These are phyloP conservation scores for Cryphonectria japonica DNA, from an alignment of 2,329 filamentous ascomycete species.

Conservation along the genomic window DNA sequence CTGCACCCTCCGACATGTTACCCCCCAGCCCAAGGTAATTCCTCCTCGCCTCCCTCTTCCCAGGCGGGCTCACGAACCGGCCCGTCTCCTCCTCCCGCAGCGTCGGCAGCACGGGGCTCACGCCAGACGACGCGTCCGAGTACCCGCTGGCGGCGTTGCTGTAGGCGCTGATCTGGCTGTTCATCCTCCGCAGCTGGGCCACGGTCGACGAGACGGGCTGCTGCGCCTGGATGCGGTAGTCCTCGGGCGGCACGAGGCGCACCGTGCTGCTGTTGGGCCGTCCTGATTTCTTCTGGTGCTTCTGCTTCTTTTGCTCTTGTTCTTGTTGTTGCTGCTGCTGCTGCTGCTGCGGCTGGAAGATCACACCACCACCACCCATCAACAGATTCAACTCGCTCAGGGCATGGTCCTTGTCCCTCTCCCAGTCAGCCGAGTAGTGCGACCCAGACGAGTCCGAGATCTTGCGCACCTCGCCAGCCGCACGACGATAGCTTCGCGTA, in stretches of 20 bases:
- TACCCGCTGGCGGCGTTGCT: constrained; percentile 46
- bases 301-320: not conserved
- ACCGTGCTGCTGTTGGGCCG: constrained; percentile 18
- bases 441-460: constrained; percentile 23
- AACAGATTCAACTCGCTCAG: constrained; percentile 23
- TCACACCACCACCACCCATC: not conserved
- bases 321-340: not conserved
- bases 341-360: not conserved
- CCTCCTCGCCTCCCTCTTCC: constrained; percentile 39
- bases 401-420: constrained; percentile 22
- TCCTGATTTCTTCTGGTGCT: not conserved
- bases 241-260: constrained; percentile 20
- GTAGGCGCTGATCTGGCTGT: constrained; percentile 54
- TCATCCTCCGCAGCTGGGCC: constrained; percentile 60
- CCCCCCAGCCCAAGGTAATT: constrained; percentile 54
- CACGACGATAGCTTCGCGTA: constrained; percentile 1
- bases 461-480: constrained; percentile 27
- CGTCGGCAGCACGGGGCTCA: constrained; percentile 41
- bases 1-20: constrained; percentile 12
- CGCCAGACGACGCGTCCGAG: constrained; percentile 32
- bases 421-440: constrained; percentile 18
- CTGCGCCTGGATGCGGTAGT: constrained; percentile 10
- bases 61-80: constrained; percentile 37
- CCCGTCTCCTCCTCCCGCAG: constrained; percentile 42
- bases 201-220: constrained; percentile 47